phyloP scores from a whole-genome alignment of 2,329 filamentous ascomycete species.

The Alternaria sp. region DNA sequence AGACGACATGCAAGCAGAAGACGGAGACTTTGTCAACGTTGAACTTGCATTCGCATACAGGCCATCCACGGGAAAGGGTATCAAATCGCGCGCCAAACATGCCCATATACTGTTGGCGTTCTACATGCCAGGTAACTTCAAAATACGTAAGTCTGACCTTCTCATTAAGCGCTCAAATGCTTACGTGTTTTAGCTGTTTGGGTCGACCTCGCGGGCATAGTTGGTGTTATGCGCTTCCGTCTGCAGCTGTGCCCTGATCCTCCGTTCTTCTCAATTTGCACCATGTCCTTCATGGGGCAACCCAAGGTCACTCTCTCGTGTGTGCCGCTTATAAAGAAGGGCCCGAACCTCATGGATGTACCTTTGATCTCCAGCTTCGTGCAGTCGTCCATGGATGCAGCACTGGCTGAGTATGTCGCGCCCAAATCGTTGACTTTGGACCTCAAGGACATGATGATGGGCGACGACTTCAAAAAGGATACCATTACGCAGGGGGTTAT shows the following conservation, averaged over 20 bases:
- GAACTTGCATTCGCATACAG: slow-evolving; percentile 78
- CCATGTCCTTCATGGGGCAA: slow-evolving; percentile 75
- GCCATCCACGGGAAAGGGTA: slow-evolving; percentile 65
- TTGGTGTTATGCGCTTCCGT: slow-evolving; percentile 72
- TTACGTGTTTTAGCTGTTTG: slow-evolving; percentile 63
- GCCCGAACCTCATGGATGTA: slow-evolving; percentile 76
- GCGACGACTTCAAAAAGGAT: slow-evolving; percentile 81
- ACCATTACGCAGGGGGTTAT: slow-evolving; percentile 69
- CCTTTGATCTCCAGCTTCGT: slow-evolving; percentile 78
- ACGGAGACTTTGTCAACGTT: slow-evolving; percentile 79
- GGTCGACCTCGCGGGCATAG: slow-evolving; percentile 75
- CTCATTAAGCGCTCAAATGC: neutral
- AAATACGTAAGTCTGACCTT: slow-evolving; percentile 52
- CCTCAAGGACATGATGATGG: slow-evolving; percentile 77
- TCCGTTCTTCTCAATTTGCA: slow-evolving; percentile 77
- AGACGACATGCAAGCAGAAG: slow-evolving; percentile 70
- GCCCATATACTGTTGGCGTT: slow-evolving; percentile 76
- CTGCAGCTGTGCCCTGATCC: slow-evolving; percentile 77
- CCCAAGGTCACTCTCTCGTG: slow-evolving; percentile 75
- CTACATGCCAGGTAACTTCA: slow-evolving; percentile 66
- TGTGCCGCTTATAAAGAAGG: slow-evolving; percentile 71
- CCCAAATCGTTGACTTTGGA: slow-evolving; percentile 77
- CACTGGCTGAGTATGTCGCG: slow-evolving; percentile 76
- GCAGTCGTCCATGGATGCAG: slow-evolving; percentile 74
- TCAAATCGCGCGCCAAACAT: slow-evolving; percentile 70